Evolutionary conservation across 176 grass and related monocot species (phyloP).

Genomic region (Hyparrhenia diplandra): DNA sequence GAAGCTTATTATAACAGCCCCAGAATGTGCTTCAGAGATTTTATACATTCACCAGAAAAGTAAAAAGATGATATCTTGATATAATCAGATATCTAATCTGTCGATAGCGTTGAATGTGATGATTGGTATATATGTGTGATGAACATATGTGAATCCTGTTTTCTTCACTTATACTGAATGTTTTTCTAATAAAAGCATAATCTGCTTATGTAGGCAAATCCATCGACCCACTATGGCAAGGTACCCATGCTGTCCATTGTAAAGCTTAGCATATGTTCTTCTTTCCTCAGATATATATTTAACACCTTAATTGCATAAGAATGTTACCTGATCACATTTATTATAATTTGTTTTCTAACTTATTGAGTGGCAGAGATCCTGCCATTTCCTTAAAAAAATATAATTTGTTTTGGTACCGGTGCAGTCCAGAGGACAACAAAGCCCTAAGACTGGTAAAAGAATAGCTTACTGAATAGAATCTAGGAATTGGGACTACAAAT

Average conservation of each 20-base stretch:
- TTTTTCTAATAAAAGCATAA: constrained; percentile 25
- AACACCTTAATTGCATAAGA: background rate
- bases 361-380: too few species aligned
- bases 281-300: background rate
- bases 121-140: background rate
- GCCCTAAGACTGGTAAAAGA: background rate
- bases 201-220: constrained; percentile 36
- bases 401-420: background rate
- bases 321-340: background rate
- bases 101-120: background rate
- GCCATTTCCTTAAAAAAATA: too few species aligned
- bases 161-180: background rate
- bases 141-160: background rate
- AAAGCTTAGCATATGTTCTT: background rate
- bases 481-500: background rate
- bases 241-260: constrained; percentile 12
- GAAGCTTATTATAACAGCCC: background rate
- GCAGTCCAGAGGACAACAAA: background rate
- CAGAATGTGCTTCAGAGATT: background rate
- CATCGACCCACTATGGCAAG: constrained; percentile 44
- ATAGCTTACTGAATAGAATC: background rate
- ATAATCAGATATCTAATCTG: background rate
- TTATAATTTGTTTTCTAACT: too few species aligned
- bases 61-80: background rate
- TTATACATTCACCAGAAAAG: background rate